These are phyloP conservation scores for Rhizophora mangle DNA, from an alignment of 345 rosid genomes.

Conservation along the genomic window DNA sequence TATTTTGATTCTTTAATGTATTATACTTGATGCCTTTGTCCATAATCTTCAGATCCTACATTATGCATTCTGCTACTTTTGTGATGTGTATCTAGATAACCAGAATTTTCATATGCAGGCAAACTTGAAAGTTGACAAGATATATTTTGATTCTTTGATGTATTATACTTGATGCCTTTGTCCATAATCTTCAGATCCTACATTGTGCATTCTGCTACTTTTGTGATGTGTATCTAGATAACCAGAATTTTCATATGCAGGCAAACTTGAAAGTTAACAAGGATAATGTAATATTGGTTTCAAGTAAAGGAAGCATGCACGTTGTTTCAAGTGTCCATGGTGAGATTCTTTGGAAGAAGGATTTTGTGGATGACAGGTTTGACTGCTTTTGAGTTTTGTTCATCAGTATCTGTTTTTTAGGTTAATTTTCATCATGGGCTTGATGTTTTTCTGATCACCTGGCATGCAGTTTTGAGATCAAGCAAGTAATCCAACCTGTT, in stretches of 20 bases:
- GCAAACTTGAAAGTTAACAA: constrained; percentile 57
- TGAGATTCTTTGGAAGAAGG: constrained; percentile 83
- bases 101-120: constrained; percentile 43
- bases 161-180: too few relatives aligned
- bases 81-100: constrained; percentile 7
- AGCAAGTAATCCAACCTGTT: constrained; percentile 59
- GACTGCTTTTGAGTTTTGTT: constrained; percentile 20
- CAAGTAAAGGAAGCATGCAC: constrained; percentile 67
- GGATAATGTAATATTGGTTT: constrained; percentile 60
- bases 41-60: neutral
- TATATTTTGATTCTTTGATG: too few relatives aligned
- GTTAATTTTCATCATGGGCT: constrained; percentile 3
- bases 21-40: neutral
- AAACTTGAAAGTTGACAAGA: constrained; percentile 59
- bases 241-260: constrained; percentile 42
- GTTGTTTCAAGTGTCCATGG: constrained; percentile 88
- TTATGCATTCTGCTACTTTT: constrained; percentile 5
- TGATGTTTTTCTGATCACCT: constrained; percentile 19
- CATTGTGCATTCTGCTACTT: neutral
- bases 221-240: constrained; percentile 11
- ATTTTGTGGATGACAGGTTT: constrained; percentile 76
- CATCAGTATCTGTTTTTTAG: neutral
- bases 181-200: neutral
- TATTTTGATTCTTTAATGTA: neutral
- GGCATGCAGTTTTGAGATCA: constrained; percentile 68